These are phyloP conservation scores for Amylocarpus encephaloides DNA, from an alignment of 2,329 filamentous ascomycete species.

Conservation along the genomic window DNA sequence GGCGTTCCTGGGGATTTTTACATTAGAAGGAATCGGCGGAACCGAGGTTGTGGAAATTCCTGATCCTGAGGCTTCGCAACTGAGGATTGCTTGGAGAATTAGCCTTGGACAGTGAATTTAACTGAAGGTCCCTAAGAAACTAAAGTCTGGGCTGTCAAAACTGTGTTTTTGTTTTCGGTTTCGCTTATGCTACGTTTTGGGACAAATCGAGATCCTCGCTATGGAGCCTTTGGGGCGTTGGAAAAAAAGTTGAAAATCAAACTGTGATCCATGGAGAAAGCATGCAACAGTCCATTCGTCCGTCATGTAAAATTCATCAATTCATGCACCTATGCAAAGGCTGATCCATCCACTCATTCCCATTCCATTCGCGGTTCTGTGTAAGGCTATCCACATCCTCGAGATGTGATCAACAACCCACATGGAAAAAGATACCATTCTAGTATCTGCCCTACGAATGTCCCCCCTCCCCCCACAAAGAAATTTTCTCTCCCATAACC, in stretches of 20 bases:
- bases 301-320: constrained; percentile 14
- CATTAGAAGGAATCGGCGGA: not conserved
- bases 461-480: constrained; percentile 18
- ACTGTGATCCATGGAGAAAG: not conserved
- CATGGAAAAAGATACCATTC: constrained; percentile 23
- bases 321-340: constrained; percentile 27
- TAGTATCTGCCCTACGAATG: constrained; percentile 25
- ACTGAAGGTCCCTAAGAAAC: too few species aligned
- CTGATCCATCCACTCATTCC: constrained; percentile 1
- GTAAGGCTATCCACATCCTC: constrained; percentile 20
- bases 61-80: too few species aligned
- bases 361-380: constrained; percentile 10
- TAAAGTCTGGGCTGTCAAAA: too few species aligned
- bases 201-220: too few species aligned
- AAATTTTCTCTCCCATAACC: constrained; percentile 1
- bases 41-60: too few species aligned
- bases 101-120: too few species aligned
- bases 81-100: too few species aligned
- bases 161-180: too few species aligned
- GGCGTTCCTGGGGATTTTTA: not conserved
- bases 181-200: too few species aligned
- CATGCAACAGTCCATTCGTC: too few species aligned
- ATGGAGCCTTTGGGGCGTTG: too few species aligned
- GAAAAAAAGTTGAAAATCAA: too few species aligned
- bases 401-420: constrained; percentile 11